phyloP scores from a whole-genome alignment of 257 asterid species.

The Oldenlandia corymbosa region DNA sequence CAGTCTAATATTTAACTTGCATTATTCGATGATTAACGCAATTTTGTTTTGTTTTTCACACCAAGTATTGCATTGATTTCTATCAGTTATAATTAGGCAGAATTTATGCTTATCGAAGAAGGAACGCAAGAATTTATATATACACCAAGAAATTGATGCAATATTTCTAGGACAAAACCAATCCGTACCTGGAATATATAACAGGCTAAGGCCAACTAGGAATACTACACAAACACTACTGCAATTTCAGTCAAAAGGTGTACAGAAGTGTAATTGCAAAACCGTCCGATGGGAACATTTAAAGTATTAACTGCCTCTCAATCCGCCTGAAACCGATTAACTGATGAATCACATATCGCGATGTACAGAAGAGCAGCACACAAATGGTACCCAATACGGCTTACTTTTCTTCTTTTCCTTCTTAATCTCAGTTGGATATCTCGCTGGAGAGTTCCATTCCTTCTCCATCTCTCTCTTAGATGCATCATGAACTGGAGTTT shows the following conservation, averaged over 20 bases:
- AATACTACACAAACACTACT: conserved; percentile 19
- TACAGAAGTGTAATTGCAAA: neutral
- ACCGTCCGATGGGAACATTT: conserved; percentile 3
- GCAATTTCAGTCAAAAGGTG: conserved; percentile 6
- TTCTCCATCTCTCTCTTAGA: conserved; percentile 44
- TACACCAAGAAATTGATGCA: conserved; percentile 5
- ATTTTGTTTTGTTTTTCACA: no score
- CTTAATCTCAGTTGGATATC: conserved; percentile 70
- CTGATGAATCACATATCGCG: conserved; percentile 37
- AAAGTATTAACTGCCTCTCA: neutral
- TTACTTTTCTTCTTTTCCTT: conserved; percentile 70
- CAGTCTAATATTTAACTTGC: no score
- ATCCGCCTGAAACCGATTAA: conserved; percentile 8
- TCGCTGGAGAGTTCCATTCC: conserved; percentile 92
- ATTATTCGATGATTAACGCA: no score
- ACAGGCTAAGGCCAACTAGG: neutral
- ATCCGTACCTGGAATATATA: conserved; percentile 2
- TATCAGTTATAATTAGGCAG: no score
- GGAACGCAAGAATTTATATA: neutral
- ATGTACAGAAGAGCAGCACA: conserved; percentile 74
- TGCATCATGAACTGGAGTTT: conserved; percentile 25
- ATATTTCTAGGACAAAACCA: neutral
- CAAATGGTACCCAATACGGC: conserved; percentile 76
- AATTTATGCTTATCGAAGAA: neutral
- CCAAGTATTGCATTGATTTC: no score